phyloP scores from a whole-genome alignment of 116 monocot species.

The Iris pallida region DNA sequence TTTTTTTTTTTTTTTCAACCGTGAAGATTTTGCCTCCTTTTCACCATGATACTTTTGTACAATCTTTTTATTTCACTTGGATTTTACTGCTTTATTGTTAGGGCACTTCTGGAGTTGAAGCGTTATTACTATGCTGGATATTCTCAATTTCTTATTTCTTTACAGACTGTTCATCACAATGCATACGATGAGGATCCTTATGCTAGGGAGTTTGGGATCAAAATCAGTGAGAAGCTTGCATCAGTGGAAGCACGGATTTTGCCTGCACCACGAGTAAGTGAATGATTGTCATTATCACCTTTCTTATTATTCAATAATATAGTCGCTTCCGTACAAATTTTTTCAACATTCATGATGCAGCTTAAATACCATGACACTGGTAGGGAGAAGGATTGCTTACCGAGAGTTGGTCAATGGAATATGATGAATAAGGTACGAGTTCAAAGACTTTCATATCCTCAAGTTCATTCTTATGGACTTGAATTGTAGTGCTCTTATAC shows the following conservation, averaged over 20 bases:
- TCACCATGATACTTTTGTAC: no score
- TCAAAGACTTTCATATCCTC: background rate
- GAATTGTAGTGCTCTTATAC: background rate
- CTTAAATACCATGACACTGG: constrained; percentile 69
- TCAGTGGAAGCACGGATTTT: constrained; percentile 72
- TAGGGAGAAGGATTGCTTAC: constrained; percentile 49
- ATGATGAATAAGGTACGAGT: constrained; percentile 70
- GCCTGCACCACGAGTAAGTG: constrained; percentile 58
- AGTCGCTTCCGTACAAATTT: background rate
- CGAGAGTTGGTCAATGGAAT: constrained; percentile 70
- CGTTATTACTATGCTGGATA: no score
- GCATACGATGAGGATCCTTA: constrained; percentile 57
- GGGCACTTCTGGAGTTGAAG: no score
- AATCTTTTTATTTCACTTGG: no score
- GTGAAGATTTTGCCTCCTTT: no score
- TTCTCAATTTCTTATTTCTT: background rate
- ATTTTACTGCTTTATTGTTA: no score
- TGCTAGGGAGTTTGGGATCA: constrained; percentile 75
- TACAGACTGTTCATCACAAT: constrained; percentile 64
- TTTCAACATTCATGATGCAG: constrained; percentile 13
- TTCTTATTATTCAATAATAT: background rate
- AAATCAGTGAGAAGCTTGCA: constrained; percentile 57
- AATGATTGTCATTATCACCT: background rate
- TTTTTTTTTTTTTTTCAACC: no score
- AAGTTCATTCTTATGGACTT: background rate